Evolutionary conservation across 495 filamentous ascomycete species (phyloP).

Genomic region (Xylona heveae): DNA sequence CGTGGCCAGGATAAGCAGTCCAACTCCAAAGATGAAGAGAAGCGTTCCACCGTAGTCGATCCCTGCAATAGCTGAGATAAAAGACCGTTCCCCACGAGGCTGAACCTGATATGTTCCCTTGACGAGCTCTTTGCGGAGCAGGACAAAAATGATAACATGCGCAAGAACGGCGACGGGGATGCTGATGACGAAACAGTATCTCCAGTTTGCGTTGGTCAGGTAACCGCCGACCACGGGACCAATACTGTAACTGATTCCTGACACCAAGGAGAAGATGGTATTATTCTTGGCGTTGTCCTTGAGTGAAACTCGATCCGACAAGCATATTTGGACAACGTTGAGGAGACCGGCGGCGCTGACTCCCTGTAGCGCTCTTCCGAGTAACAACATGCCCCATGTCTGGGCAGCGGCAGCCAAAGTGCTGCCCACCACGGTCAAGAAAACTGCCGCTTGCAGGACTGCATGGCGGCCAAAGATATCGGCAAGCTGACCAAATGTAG

Average conservation of each 20-base stretch:
- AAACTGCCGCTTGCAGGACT: conserved; percentile 22
- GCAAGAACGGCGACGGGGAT: conserved; percentile 23
- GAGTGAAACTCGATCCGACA: conserved; percentile 33
- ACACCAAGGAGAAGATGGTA: conserved; percentile 28
- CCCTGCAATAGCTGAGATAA: conserved; percentile 20
- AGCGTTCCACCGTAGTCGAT: conserved; percentile 32
- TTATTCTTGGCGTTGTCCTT: conserved; percentile 35
- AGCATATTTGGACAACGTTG: conserved; percentile 29
- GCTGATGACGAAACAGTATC: conserved; percentile 38
- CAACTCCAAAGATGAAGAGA: conserved; percentile 36
- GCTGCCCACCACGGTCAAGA: conserved; percentile 27
- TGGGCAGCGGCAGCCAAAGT: conserved; percentile 29
- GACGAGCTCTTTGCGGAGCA: conserved; percentile 20
- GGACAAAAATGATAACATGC: conserved; percentile 17
- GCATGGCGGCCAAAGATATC: conserved; percentile 35
- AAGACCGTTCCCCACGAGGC: conserved; percentile 7
- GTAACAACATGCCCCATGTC: conserved; percentile 30
- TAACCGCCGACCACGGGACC: conserved; percentile 20
- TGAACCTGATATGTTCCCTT: conserved; percentile 12
- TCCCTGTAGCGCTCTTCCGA: conserved; percentile 36
- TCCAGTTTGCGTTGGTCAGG: conserved; percentile 24
- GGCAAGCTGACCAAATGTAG: conserved; percentile 34
- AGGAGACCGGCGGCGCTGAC: conserved; percentile 29
- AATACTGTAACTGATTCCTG: conserved; percentile 26
- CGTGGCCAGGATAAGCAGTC: conserved; percentile 31